phyloP scores from a whole-genome alignment of 116 monocot species.

The Iris pallida region DNA sequence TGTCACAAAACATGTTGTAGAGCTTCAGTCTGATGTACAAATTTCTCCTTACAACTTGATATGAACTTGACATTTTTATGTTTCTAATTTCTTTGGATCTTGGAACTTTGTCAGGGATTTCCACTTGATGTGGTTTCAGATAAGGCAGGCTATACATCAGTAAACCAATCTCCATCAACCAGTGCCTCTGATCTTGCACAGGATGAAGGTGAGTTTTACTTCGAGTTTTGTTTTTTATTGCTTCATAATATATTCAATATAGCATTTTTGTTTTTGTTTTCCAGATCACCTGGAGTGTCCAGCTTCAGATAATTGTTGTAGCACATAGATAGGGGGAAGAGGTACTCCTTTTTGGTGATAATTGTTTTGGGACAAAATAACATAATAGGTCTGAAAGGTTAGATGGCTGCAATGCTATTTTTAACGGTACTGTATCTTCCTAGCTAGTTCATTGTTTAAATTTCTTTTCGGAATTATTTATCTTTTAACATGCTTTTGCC shows the following conservation, averaged over 20 bases:
- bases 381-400: no score
- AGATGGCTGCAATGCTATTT: no score
- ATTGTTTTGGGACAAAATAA: no score
- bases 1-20: conserved; percentile 12
- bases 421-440: no score
- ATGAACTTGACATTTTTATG: not conserved
- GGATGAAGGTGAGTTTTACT: conserved; percentile 24
- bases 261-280: conserved; percentile 7
- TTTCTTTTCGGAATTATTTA: no score
- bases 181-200: conserved; percentile 32
- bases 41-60: not conserved
- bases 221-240: no score
- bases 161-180: no score
- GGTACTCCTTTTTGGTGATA: conserved; percentile 42
- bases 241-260: no score
- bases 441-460: no score
- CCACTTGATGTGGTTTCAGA: conserved; percentile 36
- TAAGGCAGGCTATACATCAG: conserved; percentile 27
- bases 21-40: conserved; percentile 18
- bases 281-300: conserved; percentile 26
- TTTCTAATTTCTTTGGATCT: conserved; percentile 5
- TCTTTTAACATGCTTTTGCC: no score
- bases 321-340: conserved; percentile 21
- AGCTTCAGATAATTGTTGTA: conserved; percentile 13
- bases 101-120: conserved; percentile 26